Conservation (phyloP, 2,329 filamentous ascomycete genomes). For the Diaporthe humulicola region DNA sequence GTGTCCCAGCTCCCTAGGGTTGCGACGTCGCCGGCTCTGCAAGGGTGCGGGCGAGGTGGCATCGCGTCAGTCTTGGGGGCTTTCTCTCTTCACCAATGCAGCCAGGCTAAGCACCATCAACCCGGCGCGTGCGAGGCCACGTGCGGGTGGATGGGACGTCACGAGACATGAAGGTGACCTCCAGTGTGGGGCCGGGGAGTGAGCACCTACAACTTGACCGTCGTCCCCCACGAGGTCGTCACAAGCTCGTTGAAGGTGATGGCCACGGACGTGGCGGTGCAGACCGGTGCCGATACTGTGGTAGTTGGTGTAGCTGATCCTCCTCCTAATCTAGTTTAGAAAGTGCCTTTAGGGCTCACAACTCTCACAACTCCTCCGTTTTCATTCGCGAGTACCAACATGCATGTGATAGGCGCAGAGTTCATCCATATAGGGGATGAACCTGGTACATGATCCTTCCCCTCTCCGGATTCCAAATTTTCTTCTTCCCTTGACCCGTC, state of each 20-base stretch:
- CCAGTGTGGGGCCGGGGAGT: neutral
- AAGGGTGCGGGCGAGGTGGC: neutral
- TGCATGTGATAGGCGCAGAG: constrained; percentile 13
- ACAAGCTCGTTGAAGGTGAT: constrained; percentile 47
- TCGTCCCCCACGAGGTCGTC: constrained; percentile 43
- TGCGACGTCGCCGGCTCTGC: constrained; percentile 44
- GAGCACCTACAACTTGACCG: constrained; percentile 45
- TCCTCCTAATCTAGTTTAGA: constrained; percentile 10
- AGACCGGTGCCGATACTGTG: constrained; percentile 26
- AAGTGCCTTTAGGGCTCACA: neutral
- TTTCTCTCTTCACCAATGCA: neutral
- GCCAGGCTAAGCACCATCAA: constrained; percentile 1
- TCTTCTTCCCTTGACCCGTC: neutral
- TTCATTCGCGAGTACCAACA: neutral
- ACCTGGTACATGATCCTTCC: constrained; percentile 12
- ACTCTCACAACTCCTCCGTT: neutral
- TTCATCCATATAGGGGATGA: neutral
- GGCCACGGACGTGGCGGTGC: constrained; percentile 40
- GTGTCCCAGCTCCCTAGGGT: constrained; percentile 66
- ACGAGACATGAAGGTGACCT: constrained; percentile 4
- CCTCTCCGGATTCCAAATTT: neutral
- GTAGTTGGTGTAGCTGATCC: constrained; percentile 44
- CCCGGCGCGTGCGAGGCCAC: constrained; percentile 15
- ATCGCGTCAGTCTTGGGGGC: neutral
- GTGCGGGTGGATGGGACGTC: constrained; percentile 10